Evolutionary conservation across 176 grass and related monocot genomes (phyloP).

Genomic region (Carex scoparia): DNA sequence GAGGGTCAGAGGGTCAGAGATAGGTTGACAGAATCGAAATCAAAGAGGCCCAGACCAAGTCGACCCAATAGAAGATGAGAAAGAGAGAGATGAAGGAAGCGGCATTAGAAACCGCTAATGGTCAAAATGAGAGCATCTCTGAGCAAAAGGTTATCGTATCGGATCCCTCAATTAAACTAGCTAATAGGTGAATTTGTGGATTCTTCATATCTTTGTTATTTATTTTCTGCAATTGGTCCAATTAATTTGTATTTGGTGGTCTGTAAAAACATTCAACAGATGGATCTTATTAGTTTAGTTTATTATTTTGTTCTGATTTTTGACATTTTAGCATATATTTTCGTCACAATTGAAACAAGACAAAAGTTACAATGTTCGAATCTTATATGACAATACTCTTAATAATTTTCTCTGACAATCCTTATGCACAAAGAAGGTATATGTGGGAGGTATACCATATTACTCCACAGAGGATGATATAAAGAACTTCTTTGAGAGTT

Average conservation of each 20-base stretch:
- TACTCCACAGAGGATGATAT: constrained; percentile 95
- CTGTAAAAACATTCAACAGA: no score
- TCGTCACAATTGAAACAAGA: neutral
- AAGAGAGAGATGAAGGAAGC: neutral
- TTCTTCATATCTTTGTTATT: neutral
- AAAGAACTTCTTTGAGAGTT: constrained; percentile 75
- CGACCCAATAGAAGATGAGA: neutral
- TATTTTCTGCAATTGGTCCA: no score
- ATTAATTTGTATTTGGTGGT: neutral
- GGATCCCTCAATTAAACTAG: constrained; percentile 3
- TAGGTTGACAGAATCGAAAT: constrained; percentile 41
- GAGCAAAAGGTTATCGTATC: neutral
- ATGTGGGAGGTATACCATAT: constrained; percentile 94
- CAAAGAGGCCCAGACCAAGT: constrained; percentile 35
- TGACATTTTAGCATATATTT: neutral
- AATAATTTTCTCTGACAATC: neutral
- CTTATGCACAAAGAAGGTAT: constrained; percentile 61
- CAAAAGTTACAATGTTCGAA: neutral
- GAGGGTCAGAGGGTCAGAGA: constrained; percentile 29
- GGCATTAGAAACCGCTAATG: neutral
- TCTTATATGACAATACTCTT: neutral
- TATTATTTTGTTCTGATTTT: constrained; percentile 1
- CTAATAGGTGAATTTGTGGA: neutral
- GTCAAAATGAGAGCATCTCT: constrained; percentile 5
- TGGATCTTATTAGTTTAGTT: no score